These are phyloP conservation scores for Chloropicon primus DNA, from an alignment of 139 green algal species.

Conservation along the genomic window DNA sequence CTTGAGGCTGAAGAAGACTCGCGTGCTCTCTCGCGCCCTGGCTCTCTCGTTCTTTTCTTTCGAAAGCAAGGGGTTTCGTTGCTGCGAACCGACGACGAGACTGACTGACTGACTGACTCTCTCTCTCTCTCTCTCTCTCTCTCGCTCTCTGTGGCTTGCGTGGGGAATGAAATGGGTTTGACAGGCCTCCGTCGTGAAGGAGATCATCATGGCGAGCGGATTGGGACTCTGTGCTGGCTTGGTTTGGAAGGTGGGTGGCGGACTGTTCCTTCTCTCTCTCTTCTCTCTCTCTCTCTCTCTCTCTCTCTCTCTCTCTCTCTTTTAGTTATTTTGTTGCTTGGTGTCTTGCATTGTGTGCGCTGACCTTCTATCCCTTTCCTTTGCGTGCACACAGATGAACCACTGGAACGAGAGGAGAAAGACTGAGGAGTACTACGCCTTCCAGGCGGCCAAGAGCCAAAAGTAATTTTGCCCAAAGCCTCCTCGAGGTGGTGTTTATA, in stretches of 20 bases:
- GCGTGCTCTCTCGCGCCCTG: no score
- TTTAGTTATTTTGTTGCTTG: no score
- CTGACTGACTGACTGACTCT: not conserved
- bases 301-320: no score
- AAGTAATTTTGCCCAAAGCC: not conserved
- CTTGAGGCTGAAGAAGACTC: no score
- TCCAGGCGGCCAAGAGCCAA: not conserved
- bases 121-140: not conserved
- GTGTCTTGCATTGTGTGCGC: not conserved
- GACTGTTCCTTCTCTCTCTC: not conserved
- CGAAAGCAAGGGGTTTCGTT: no score
- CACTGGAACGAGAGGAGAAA: slow-evolving; percentile 6
- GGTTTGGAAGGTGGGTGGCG: slow-evolving; percentile 1
- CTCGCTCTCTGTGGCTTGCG: not conserved
- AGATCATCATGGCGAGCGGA: not conserved
- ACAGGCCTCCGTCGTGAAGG: slow-evolving; percentile 2
- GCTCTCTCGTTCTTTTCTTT: no score
- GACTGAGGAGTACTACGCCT: slow-evolving; percentile 1
- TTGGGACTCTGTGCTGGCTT: not conserved
- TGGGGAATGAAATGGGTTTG: not conserved
- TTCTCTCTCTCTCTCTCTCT: not conserved
- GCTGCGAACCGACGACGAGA: no score
- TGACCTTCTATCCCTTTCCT: not conserved
- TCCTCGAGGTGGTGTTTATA: no score
- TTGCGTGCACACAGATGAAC: not conserved